phyloP scores from a whole-genome alignment of 2,329 filamentous ascomycete species.

The Dactylellina drechsleri region DNA sequence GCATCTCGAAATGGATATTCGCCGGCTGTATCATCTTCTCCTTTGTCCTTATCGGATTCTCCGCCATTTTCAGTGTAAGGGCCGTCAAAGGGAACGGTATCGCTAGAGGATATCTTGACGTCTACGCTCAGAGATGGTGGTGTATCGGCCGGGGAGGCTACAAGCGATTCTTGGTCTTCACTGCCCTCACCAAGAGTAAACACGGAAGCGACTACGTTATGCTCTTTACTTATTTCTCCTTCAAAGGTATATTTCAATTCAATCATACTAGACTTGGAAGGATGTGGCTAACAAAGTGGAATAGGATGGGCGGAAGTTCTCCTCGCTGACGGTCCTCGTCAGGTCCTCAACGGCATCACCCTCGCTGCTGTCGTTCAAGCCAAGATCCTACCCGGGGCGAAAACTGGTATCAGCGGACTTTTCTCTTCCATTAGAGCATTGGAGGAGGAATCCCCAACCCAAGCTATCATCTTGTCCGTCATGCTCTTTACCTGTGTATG shows the following conservation, averaged over 20 bases:
- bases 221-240: slow-evolving; percentile 87
- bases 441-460: slow-evolving; percentile 74
- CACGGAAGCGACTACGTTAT: slow-evolving; percentile 91
- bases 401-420: slow-evolving; percentile 61
- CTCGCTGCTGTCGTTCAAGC: slow-evolving; percentile 83
- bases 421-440: slow-evolving; percentile 65
- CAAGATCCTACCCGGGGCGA: slow-evolving; percentile 73
- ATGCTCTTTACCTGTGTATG: slow-evolving; percentile 81
- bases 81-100: slow-evolving; percentile 87
- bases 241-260: slow-evolving; percentile 66
- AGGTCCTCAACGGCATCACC: slow-evolving; percentile 89
- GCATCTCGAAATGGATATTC: slow-evolving; percentile 93
- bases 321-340: slow-evolving; percentile 89
- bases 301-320: slow-evolving; percentile 86
- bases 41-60: slow-evolving; percentile 80
- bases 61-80: slow-evolving; percentile 80
- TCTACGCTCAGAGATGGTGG: slow-evolving; percentile 83
- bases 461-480: slow-evolving; percentile 84
- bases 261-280: neutral
- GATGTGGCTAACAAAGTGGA: slow-evolving; percentile 12
- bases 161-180: slow-evolving; percentile 90
- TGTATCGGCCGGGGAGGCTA: slow-evolving; percentile 81
- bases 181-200: slow-evolving; percentile 87
- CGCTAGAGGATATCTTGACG: slow-evolving; percentile 90
- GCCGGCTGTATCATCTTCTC: slow-evolving; percentile 90